phyloP scores from a whole-genome alignment of 768 basidiomycete species.

The Lentinula aciculospora region DNA sequence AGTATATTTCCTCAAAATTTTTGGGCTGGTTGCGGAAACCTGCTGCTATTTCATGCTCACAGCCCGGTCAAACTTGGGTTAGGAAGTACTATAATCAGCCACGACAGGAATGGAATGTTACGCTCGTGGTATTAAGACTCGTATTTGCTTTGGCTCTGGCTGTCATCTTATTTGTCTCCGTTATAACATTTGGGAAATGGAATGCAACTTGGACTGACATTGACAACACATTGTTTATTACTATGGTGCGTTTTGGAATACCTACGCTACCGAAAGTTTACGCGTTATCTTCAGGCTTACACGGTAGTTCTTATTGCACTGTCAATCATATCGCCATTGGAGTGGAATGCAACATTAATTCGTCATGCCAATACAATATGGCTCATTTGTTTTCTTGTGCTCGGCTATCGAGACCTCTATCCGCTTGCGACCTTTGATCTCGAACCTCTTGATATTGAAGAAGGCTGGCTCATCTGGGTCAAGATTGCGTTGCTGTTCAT shows the following conservation, averaged over 20 bases:
- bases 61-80: neutral
- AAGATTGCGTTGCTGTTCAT: conserved; percentile 25
- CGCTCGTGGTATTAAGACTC: neutral
- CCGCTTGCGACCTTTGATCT: conserved; percentile 44
- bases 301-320: neutral
- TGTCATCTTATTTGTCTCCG: neutral
- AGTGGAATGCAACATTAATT: neutral
- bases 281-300: neutral
- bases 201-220: neutral
- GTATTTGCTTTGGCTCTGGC: neutral
- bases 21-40: neutral
- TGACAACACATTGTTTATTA: neutral
- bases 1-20: neutral
- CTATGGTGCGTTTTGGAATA: neutral
- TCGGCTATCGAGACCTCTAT: conserved; percentile 48
- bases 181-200: neutral
- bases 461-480: conserved; percentile 22
- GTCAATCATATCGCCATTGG: neutral
- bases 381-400: conserved; percentile 35
- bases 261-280: neutral
- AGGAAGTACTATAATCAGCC: neutral
- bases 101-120: neutral
- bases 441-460: conserved; percentile 34
- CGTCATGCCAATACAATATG: conserved; percentile 3
- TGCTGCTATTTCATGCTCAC: neutral